These are phyloP conservation scores for Celoporthe dispersa DNA, from an alignment of 2,329 filamentous ascomycete genomes.

Conservation along the genomic window DNA sequence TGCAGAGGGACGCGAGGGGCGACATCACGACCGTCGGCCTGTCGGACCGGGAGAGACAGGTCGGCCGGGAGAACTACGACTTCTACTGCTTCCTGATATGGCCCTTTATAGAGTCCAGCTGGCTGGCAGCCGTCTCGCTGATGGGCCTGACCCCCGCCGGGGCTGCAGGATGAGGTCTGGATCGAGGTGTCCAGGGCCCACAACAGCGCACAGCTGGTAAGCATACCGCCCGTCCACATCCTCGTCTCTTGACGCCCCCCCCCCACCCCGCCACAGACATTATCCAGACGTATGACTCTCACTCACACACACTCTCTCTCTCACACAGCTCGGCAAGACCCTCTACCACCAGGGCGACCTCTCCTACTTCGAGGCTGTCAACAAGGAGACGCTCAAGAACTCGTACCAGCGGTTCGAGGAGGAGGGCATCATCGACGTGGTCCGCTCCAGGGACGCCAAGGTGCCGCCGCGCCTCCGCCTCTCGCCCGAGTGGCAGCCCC, in stretches of 20 bases:
- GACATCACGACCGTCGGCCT: constrained; percentile 73
- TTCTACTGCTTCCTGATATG: constrained; percentile 99
- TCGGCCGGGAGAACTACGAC: constrained; percentile 91
- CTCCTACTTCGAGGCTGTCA: constrained; percentile 96
- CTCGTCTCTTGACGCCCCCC: neutral
- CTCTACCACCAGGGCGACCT: constrained; percentile 97
- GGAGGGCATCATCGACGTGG: constrained; percentile 81
- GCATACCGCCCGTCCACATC: constrained; percentile 32
- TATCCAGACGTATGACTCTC: too few relatives aligned
- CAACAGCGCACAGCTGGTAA: constrained; percentile 77
- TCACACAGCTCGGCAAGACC: constrained; percentile 81
- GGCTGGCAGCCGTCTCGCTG: constrained; percentile 87
- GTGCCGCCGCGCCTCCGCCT: constrained; percentile 67
- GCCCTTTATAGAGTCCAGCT: constrained; percentile 95
- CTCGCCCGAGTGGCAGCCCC: constrained; percentile 74
- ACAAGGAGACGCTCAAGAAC: constrained; percentile 97
- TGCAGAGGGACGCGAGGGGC: constrained; percentile 61
- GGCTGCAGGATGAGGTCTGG: constrained; percentile 70
- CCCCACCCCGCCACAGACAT: neutral
- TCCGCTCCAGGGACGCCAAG: constrained; percentile 70
- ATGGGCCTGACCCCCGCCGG: constrained; percentile 79
- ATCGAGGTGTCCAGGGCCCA: constrained; percentile 79
- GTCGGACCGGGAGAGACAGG: constrained; percentile 73
- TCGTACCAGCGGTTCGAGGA: constrained; percentile 87
- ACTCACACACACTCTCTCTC: too few relatives aligned